A percentile compares a stretch with the other conserved stretches of the same genome.
Conservation (phyloP, 1,139 yeast species). For the Trichomonascaceae sp. region DNA sequence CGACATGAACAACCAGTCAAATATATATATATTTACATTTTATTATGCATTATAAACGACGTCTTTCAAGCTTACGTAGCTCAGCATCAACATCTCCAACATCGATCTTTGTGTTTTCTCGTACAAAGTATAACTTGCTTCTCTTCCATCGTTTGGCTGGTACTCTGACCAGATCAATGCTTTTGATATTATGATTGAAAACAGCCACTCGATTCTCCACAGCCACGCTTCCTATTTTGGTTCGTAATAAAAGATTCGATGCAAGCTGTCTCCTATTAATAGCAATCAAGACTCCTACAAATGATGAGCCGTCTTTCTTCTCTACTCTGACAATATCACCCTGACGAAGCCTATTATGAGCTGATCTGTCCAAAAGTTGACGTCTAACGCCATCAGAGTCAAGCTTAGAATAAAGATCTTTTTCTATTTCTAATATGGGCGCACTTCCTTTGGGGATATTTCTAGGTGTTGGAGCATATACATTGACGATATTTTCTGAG, state of each 20-base stretch:
- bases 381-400: slow-evolving; percentile 74
- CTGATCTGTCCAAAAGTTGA: slow-evolving; percentile 46
- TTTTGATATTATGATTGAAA: slow-evolving; percentile 68
- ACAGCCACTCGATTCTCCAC: slow-evolving; percentile 76
- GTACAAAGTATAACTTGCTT: slow-evolving; percentile 81
- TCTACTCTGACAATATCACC: slow-evolving; percentile 80
- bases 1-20: not conserved
- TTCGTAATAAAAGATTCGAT: slow-evolving; percentile 68
- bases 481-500: slow-evolving; percentile 28
- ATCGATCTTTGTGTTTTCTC: slow-evolving; percentile 68
- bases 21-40: not conserved
- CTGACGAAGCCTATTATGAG: slow-evolving; percentile 53
- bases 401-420: slow-evolving; percentile 47
- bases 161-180: slow-evolving; percentile 68
- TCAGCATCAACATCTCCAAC: slow-evolving; percentile 65
- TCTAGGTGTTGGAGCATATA: slow-evolving; percentile 30
- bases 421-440: slow-evolving; percentile 44
- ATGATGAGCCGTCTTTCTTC: slow-evolving; percentile 61
- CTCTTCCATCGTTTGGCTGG: slow-evolving; percentile 65
- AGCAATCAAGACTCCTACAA: slow-evolving; percentile 71
- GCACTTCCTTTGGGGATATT: slow-evolving; percentile 40
- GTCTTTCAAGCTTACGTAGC: slow-evolving; percentile 23
- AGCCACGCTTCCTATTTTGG: slow-evolving; percentile 69
- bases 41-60: slow-evolving; percentile 16
- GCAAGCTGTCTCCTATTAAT: slow-evolving; percentile 66